Evolutionary conservation across 164 flowering plant species (phyloP), one percentile per base, ranked within the genome.

Genomic region (Amborella trichopoda): DNA sequence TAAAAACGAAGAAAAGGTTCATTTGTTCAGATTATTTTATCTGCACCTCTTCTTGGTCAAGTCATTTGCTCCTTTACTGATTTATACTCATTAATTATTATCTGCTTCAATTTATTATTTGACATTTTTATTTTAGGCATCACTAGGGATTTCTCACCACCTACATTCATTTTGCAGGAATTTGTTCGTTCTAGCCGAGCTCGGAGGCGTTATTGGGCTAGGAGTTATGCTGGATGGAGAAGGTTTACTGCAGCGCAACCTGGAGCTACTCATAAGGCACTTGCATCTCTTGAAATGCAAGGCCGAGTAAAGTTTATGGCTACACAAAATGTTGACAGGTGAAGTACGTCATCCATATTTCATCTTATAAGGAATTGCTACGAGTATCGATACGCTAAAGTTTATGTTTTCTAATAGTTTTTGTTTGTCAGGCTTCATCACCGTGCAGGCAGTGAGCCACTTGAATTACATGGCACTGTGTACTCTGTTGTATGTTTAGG

Each of bases 161-260:
- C n/a, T n/a, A n/a, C n/a, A n/a, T n/a, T n/a, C n/a, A n/a, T n/a
- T n/a, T n/a, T n/a, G 13, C 57, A 82, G 96, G 80, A 91, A 59
- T 91, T 91, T 66, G 41, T 75, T 10, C 93, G 90, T n/a, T 86
- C 93, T 36, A 65, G 43, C 43, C 71, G 76, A 26, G 78, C 94
- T 14, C 87, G 96, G n/a, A 78, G 85, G 66, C 76, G 96, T 22
- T 91, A 91, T 49, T 91, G 98, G 96, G 93, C 98, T 19, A 76
- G 98, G 71, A 91, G 98, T 69, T 91, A 65, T 77, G 98, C 96
- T 70, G 98, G 98, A 55, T 91, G 98, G 95, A 78, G 85, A 59
- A 64, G 70, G 27, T 91, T 87, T 52, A 74, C 61, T 34, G 78
- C 75, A 25, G 79, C 90, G 54, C 74, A 82, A 58, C 99, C 96